Evolutionary conservation across 352 stramenopile species (phyloP).

Genomic region (Globisporangium acanthophoron): DNA sequence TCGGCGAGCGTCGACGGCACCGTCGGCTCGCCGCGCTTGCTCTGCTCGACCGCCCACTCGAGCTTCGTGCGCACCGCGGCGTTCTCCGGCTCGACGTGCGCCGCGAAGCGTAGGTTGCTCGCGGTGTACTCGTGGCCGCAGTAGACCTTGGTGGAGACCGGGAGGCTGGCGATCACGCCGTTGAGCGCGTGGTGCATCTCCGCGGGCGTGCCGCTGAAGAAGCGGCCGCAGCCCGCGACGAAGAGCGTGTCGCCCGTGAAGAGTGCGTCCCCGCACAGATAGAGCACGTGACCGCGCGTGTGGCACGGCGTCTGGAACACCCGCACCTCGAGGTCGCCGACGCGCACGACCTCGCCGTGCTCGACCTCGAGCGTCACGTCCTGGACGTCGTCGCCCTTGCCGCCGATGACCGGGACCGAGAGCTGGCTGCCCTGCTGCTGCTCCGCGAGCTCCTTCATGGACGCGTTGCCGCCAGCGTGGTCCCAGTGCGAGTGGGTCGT

Average conservation of each 20-base stretch:
- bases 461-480: slow-evolving; percentile 85
- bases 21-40: slow-evolving; percentile 52
- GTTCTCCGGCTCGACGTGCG: slow-evolving; percentile 89
- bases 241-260: slow-evolving; percentile 93
- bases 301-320: slow-evolving; percentile 90
- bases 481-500: slow-evolving; percentile 92
- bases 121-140: slow-evolving; percentile 93
- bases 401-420: slow-evolving; percentile 67
- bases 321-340: slow-evolving; percentile 51
- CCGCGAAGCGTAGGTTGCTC: slow-evolving; percentile 87
- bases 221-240: slow-evolving; percentile 86
- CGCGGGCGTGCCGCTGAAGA: slow-evolving; percentile 66
- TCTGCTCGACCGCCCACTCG: slow-evolving; percentile 35
- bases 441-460: slow-evolving; percentile 48
- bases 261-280: slow-evolving; percentile 58
- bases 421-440: slow-evolving; percentile 15
- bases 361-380: slow-evolving; percentile 49
- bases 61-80: slow-evolving; percentile 47
- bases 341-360: slow-evolving; percentile 54
- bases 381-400: slow-evolving; percentile 59
- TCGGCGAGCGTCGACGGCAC: slow-evolving; percentile 85
- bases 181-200: slow-evolving; percentile 88
- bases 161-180: slow-evolving; percentile 66
- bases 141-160: slow-evolving; percentile 72
- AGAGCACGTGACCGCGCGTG: slow-evolving; percentile 86